Base-by-base conservation (phyloP, 345 rosid species). In the Citrus trifoliata region DNA sequence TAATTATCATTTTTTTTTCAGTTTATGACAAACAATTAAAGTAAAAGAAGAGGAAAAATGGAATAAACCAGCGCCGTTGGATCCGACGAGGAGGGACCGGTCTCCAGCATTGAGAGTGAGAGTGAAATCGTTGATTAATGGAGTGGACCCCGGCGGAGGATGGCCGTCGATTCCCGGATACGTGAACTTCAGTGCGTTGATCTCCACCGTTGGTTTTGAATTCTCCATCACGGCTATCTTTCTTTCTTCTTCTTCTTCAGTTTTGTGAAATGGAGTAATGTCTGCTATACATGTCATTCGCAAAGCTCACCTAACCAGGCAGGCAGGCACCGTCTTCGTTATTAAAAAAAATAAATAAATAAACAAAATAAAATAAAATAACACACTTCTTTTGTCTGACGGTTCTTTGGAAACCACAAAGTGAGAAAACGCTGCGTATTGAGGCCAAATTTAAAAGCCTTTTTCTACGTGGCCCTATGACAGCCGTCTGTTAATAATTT, bases 121-220 rank as follows among this genome's bases (percentile, higher is more conserved):
- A 22, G 85, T 81, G 87, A 92, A 92, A 78, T 85, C 95, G 4
- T 91, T 97, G 30, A 96, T 88, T 40, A 95, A 78, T 62, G 97
- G 94, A 28, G 87, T 88, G 30, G 95, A 91, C 3, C 98, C 98
- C 24, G 87, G 94, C 27, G 98, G 99, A 0, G 97, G 98, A 40
- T 92, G 93, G 10, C 99, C 97, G 84, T 95, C 98, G 87, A 93
- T 93, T 80, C 99, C 95, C 12, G 96, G 97, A 78, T 95, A 92
- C 58, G 99, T 94, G 95, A 95, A 95, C 55, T 85, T 88, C 67
- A 96, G 89, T 3, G 97, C 97, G 5, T 87, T 80, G 83, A 94
- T 92, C 79, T 87, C 95, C 55, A 95, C 89, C 62, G 85, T 87
- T 32, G 92, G 81, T 72, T 79, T 80, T 14, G 75, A 61, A 69